A percentile compares a stretch with the other conserved stretches of the same genome.
phyloP scores from a whole-genome alignment of 2,329 filamentous ascomycete species.

The Tolypocladium ovalisporum region DNA sequence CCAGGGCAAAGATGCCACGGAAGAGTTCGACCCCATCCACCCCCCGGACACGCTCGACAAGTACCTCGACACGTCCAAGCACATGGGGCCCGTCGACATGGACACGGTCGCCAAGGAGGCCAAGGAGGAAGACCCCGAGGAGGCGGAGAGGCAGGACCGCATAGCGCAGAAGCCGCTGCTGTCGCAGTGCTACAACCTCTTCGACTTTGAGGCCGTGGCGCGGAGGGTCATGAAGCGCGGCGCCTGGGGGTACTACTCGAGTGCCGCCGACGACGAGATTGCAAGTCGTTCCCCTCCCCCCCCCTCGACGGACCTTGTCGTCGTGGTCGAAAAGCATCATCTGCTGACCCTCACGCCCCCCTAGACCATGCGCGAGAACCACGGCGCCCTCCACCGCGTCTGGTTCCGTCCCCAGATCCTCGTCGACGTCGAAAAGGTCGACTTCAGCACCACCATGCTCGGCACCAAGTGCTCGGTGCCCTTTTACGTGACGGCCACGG shows the following conservation, averaged over 20 bases:
- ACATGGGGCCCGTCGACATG: slow-evolving; percentile 87
- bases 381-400: slow-evolving; percentile 91
- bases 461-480: slow-evolving; percentile 75
- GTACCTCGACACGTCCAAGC: slow-evolving; percentile 76
- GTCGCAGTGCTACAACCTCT: slow-evolving; percentile 82
- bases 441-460: slow-evolving; percentile 87
- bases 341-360: not conserved
- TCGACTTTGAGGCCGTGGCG: slow-evolving; percentile 94
- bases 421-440: slow-evolving; percentile 78
- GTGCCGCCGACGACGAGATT: slow-evolving; percentile 53
- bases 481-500: slow-evolving; percentile 94
- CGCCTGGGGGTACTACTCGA: slow-evolving; percentile 97
- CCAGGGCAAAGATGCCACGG: slow-evolving; percentile 80
- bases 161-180: slow-evolving; percentile 66
- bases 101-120: slow-evolving; percentile 60
- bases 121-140: slow-evolving; percentile 54
- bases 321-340: not conserved
- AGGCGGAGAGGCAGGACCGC: slow-evolving; percentile 58
- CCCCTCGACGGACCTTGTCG: too few relatives aligned
- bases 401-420: slow-evolving; percentile 89
- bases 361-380: slow-evolving; percentile 89
- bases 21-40: slow-evolving; percentile 81
- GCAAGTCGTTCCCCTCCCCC: slow-evolving; percentile 11
- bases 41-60: slow-evolving; percentile 80
- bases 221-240: slow-evolving; percentile 87